These are phyloP conservation scores for Spathaspora hagerdaliae DNA, from an alignment of 805 yeast genomes.

Conservation along the genomic window DNA sequence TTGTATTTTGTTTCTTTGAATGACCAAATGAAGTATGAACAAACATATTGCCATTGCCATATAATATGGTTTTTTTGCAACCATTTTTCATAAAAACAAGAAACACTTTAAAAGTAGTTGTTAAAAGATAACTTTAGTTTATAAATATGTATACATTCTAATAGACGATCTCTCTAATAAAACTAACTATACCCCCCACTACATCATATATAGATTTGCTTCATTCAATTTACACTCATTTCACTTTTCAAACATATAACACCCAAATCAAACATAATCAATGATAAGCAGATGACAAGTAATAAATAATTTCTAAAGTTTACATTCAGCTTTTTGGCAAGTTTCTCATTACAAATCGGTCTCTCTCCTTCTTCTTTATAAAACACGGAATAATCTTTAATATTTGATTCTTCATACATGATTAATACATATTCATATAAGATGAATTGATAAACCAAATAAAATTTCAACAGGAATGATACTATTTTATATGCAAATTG, in stretches of 20 bases:
- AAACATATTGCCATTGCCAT: too few species aligned
- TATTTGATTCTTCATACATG: constrained; percentile 7
- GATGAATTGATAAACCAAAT: constrained; percentile 29
- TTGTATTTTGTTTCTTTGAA: too few species aligned
- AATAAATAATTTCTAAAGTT: neutral
- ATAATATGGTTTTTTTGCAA: too few species aligned
- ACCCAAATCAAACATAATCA: neutral
- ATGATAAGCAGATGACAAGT: neutral
- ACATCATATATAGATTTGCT: too few species aligned
- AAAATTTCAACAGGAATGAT: constrained; percentile 27
- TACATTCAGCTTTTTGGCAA: neutral
- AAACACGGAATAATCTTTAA: constrained; percentile 8
- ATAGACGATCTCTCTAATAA: too few species aligned
- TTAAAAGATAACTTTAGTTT: too few species aligned
- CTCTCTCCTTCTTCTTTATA: constrained; percentile 1
- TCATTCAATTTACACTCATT: too few species aligned
- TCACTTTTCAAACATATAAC: neutral
- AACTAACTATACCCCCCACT: too few species aligned
- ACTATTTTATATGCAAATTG: constrained; percentile 15
- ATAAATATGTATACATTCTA: too few species aligned
- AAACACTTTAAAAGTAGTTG: too few species aligned
- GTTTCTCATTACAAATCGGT: neutral
- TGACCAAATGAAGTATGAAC: too few species aligned
- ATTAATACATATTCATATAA: constrained; percentile 23
- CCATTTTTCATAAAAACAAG: too few species aligned